Conservation (phyloP, 192 early-diverging fungal genomes). For the Linnemannia exigua region DNA sequence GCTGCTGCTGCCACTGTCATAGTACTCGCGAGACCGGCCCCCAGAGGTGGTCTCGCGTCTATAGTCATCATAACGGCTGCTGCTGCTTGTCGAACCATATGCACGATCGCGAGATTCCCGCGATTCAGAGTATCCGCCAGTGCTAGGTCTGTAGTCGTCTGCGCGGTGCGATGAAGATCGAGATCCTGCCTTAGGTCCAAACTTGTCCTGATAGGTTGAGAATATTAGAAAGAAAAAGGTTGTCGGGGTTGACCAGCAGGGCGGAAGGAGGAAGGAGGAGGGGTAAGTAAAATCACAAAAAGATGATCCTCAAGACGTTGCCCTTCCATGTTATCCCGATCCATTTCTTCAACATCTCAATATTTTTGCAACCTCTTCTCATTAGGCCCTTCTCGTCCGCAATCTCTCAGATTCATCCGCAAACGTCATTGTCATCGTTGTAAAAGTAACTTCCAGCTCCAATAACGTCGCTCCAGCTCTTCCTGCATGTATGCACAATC, state of each 20-base stretch:
- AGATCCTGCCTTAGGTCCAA: slow-evolving; percentile 27
- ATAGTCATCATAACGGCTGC: slow-evolving; percentile 19
- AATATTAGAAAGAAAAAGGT: background rate
- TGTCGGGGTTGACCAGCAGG: background rate
- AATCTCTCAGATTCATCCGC: background rate
- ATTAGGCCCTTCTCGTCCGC: background rate
- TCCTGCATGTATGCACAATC: background rate
- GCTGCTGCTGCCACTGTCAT: slow-evolving; percentile 10
- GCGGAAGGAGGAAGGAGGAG: background rate
- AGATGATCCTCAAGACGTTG: background rate
- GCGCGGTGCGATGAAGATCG: slow-evolving; percentile 10
- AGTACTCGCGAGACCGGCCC: background rate
- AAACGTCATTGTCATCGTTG: background rate
- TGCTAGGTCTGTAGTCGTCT: slow-evolving; percentile 7
- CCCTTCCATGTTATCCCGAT: background rate
- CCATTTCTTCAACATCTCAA: background rate
- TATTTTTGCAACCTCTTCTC: background rate
- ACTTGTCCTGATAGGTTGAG: slow-evolving; percentile 40
- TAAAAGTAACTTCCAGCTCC: background rate
- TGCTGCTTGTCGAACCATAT: background rate
- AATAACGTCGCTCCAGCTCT: background rate
- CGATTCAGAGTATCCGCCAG: background rate
- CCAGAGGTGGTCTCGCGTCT: slow-evolving; percentile 21
- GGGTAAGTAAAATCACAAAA: background rate
- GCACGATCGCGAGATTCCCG: background rate